Conservation (phyloP, 805 yeast species). For the Candida ponderosae region DNA sequence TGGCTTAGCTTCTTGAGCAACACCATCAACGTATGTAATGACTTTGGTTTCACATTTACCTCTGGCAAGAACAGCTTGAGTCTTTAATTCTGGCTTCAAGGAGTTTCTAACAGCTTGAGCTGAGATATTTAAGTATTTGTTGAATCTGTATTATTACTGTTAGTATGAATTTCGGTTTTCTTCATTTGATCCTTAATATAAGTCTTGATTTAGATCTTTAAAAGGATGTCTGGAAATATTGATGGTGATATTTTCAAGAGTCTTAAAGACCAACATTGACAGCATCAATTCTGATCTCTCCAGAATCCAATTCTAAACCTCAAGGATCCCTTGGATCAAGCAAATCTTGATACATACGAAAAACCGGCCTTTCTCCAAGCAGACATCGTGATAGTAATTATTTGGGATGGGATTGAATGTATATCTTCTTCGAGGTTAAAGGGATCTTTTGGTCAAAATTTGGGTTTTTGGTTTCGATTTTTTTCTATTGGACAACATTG, state of each 20-base stretch:
- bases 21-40: slow-evolving; percentile 67
- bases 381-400: slow-evolving; percentile 31
- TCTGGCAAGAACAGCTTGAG: slow-evolving; percentile 60
- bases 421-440: not conserved
- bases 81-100: slow-evolving; percentile 79
- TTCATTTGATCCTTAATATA: not conserved
- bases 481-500: not conserved
- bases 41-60: slow-evolving; percentile 67
- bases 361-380: slow-evolving; percentile 62
- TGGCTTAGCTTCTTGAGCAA: slow-evolving; percentile 29
- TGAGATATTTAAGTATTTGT: slow-evolving; percentile 85
- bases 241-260: no score
- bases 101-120: slow-evolving; percentile 85
- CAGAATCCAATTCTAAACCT: not conserved
- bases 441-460: not conserved
- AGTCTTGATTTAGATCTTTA: not conserved
- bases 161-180: slow-evolving; percentile 1
- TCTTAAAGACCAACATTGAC: not conserved
- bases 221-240: no score
- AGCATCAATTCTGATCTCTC: no score
- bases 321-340: not conserved
- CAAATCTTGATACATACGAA: slow-evolving; percentile 32
- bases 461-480: not conserved
- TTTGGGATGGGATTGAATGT: not conserved
- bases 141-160: slow-evolving; percentile 38